These are phyloP conservation scores for Trichoderma orchidacearum DNA, from an alignment of 495 filamentous ascomycete genomes.

Conservation along the genomic window DNA sequence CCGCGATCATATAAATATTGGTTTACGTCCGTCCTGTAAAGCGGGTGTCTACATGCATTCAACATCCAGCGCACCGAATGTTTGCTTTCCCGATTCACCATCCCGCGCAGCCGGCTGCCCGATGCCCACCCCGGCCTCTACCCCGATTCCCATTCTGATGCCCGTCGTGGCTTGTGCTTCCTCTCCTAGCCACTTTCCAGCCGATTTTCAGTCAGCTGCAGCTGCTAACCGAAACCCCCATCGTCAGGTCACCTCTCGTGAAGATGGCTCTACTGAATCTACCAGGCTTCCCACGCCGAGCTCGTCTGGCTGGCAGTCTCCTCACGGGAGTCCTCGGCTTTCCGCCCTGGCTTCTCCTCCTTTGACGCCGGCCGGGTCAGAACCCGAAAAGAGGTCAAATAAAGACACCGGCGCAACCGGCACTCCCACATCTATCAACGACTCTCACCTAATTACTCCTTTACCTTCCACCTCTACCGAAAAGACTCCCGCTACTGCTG, in stretches of 20 bases:
- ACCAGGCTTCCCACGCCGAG: constrained; percentile 20
- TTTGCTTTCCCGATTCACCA: neutral
- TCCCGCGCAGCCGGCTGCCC: neutral
- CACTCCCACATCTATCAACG: constrained; percentile 7
- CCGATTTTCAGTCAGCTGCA: neutral
- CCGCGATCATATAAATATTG: neutral
- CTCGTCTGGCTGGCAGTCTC: constrained; percentile 23
- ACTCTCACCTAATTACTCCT: constrained; percentile 47
- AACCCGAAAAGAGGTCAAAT: constrained; percentile 14
- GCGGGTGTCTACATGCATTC: neutral
- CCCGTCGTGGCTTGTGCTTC: neutral
- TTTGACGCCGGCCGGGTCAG: constrained; percentile 71
- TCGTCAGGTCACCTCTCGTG: constrained; percentile 27
- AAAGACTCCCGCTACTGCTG: constrained; percentile 17
- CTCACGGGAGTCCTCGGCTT: constrained; percentile 26
- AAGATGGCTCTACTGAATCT: constrained; percentile 21
- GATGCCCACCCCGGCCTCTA: neutral
- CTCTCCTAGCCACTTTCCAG: neutral
- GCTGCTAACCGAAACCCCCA: neutral
- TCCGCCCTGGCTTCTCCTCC: constrained; percentile 75
- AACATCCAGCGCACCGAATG: neutral
- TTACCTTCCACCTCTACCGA: constrained; percentile 42
- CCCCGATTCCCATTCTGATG: too few species aligned
- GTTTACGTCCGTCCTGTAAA: neutral
- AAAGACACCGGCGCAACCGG: neutral